Conservation (phyloP, 2,329 filamentous ascomycete species). For the Diaporthe capsici region DNA sequence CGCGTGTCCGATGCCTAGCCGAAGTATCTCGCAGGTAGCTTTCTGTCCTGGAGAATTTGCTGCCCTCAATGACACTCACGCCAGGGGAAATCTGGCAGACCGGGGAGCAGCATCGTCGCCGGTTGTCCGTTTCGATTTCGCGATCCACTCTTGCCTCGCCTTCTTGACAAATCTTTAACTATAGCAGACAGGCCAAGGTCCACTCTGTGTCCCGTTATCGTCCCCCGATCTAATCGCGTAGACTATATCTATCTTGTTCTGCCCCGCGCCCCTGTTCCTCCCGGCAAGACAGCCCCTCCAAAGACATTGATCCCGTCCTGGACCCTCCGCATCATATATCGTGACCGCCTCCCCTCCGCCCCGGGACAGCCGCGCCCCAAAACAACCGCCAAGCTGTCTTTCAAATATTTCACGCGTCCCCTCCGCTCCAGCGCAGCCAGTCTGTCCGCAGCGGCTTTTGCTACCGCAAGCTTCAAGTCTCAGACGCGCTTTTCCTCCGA, state of each 20-base stretch:
- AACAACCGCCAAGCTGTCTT: conserved; percentile 88
- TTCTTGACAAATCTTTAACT: conserved; percentile 25
- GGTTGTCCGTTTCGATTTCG: conserved; percentile 12
- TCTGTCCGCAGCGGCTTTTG: conserved; percentile 79
- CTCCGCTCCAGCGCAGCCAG: conserved; percentile 81
- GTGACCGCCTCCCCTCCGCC: neutral
- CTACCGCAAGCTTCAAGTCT: conserved; percentile 72
- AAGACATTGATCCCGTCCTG: neutral
- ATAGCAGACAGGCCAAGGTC: neutral
- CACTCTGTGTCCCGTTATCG: conserved; percentile 4
- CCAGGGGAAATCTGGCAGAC: neutral
- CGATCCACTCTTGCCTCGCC: conserved; percentile 23
- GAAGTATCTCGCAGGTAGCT: neutral
- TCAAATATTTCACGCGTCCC: conserved; percentile 82
- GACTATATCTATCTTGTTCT: conserved; percentile 8
- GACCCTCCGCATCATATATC: neutral
- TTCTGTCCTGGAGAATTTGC: conserved; percentile 1
- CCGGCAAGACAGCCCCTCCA: conserved; percentile 15
- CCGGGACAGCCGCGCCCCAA: neutral
- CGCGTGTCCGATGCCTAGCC: no score
- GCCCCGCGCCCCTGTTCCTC: neutral
- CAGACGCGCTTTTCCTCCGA: conserved; percentile 52
- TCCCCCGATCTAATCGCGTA: neutral
- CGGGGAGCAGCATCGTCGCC: neutral
- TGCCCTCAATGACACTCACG: neutral